Base-by-base conservation (phyloP, 306 rosid genomes). In the Aeschynomene evenia region DNA sequence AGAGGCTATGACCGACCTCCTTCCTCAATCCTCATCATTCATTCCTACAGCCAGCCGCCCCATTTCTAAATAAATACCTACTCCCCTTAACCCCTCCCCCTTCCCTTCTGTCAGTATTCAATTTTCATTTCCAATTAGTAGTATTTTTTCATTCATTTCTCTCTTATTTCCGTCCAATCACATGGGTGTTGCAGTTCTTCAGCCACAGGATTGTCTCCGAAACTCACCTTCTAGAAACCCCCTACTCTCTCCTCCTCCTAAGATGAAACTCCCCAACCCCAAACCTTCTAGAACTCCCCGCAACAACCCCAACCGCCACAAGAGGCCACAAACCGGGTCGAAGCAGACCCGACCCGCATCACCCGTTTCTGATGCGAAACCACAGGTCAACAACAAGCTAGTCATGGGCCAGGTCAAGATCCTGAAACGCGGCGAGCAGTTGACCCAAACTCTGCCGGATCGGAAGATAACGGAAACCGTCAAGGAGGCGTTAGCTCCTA, bases 181-280 rank as follows among this genome's bases (percentile, higher is more conserved):
- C 7, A 85, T 85, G 89, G 77, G 72, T 28, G 79, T 81, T 6
- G 82, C 61, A 9, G 79, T 85, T 45, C 73, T 83, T 4, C 62
- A 69, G 14, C 85, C 90, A 0, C 85, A 66, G 0, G 79, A 81
- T 61, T 74, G 76, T 62, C 55, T 79, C 16, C 54, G 21, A 8
- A 29, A 43, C 5, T 12, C 76, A 0, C 5, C 71, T 0, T 10
- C 61, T 1, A 37, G 15, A 8, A 63, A 49, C 12, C 18, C 61
- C 1, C 26, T 73, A 4, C 9, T 21, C 21, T 70, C 72, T 23
- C 42, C 63, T 19, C 24, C 58, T 49, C 72, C 51, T 16, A 53
- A 19, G 3, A 72, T 46, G 37, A 72, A 71, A 13, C 3, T 76
- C 1, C 40, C 52, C 1, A 65, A 24, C 63, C 69, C 74, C 13